Percentiles rank a stretch among this genome's conserved stretches.
Evolutionary conservation across 345 rosid species (phyloP).

Genomic region (Lepidium aucheri): DNA sequence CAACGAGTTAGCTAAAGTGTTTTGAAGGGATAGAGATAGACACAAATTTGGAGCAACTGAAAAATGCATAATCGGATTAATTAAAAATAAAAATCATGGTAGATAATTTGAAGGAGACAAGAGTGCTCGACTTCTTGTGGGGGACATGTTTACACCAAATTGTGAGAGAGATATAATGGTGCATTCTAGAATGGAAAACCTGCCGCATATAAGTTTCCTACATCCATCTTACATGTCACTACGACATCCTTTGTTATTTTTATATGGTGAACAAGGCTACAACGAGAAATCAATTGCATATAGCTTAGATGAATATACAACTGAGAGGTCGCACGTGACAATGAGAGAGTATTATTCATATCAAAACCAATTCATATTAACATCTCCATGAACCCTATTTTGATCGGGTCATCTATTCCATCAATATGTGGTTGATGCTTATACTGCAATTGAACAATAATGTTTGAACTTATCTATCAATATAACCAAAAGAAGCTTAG

Average conservation of each 20-base stretch:
- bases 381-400: not conserved
- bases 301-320: not conserved
- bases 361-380: not conserved
- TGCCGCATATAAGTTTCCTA: not conserved
- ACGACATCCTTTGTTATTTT: not conserved
- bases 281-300: not conserved
- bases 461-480: not conserved
- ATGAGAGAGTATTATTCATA: conserved; percentile 1
- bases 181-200: not conserved
- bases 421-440: not conserved
- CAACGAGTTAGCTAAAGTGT: not conserved
- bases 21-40: not conserved
- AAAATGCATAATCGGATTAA: not conserved
- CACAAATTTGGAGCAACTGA: not conserved
- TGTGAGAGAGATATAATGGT: not conserved
- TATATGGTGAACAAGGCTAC: not conserved
- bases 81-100: not conserved
- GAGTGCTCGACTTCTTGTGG: not conserved
- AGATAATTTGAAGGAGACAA: not conserved
- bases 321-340: not conserved
- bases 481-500: too few species aligned
- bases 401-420: not conserved
- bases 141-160: not conserved
- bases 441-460: not conserved
- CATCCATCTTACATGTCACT: not conserved